Evolutionary conservation across 2,329 filamentous ascomycete genomes (phyloP).

Genomic region (Fusarium sp.): DNA sequence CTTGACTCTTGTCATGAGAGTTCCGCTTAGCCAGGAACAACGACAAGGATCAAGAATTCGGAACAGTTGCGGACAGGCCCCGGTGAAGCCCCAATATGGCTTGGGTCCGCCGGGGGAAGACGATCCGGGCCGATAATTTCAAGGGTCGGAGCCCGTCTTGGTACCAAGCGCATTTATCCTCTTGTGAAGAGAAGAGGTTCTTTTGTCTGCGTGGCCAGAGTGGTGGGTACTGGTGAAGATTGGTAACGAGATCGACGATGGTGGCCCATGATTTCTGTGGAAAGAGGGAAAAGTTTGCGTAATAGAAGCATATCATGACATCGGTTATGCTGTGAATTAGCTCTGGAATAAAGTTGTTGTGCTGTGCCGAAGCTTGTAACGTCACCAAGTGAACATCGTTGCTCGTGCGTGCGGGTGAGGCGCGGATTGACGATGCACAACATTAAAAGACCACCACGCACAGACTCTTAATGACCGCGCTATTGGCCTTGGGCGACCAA

Average conservation of each 20-base stretch:
- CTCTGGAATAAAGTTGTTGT: constrained; percentile 7
- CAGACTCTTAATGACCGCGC: constrained; percentile 37
- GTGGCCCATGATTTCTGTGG: background rate
- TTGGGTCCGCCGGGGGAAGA: constrained; percentile 46
- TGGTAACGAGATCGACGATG: constrained; percentile 32
- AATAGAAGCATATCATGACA: background rate
- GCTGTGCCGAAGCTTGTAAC: constrained; percentile 4
- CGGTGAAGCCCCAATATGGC: constrained; percentile 31
- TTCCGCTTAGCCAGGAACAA: constrained; percentile 42
- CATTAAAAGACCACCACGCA: constrained; percentile 34
- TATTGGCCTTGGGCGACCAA: constrained; percentile 25
- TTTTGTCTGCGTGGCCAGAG: constrained; percentile 33
- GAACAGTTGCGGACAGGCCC: constrained; percentile 21
- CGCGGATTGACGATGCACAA: constrained; percentile 42
- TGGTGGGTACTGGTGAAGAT: constrained; percentile 26
- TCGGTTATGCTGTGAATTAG: background rate
- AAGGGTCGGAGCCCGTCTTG: constrained; percentile 44
- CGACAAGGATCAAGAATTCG: constrained; percentile 25
- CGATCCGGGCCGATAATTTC: constrained; percentile 49
- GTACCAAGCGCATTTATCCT: constrained; percentile 43
- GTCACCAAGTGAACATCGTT: constrained; percentile 8
- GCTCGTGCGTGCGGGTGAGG: constrained; percentile 43
- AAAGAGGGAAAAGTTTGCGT: background rate
- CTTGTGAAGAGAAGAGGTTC: constrained; percentile 33
- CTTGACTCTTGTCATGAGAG: constrained; percentile 12